These are phyloP conservation scores for Sporothrix pallida DNA, from an alignment of 2,329 filamentous ascomycete species.

Conservation along the genomic window DNA sequence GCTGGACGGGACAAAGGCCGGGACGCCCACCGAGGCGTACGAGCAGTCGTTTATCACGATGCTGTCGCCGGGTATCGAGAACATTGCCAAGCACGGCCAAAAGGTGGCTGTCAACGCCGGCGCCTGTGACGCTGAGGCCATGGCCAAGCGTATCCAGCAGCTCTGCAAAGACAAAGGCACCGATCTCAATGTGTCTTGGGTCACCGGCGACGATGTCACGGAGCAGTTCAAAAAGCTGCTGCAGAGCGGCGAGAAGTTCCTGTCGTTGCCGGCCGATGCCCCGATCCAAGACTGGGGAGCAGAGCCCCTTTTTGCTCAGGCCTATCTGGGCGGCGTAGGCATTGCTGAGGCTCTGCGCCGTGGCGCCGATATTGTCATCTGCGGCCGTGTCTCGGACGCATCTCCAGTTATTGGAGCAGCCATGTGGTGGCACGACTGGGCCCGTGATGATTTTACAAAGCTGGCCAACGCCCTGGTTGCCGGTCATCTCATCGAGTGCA, in stretches of 20 bases:
- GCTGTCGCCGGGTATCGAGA: not conserved
- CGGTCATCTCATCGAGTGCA: constrained; percentile 53
- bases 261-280: constrained; percentile 11
- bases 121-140: constrained; percentile 13
- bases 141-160: constrained; percentile 13
- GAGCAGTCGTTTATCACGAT: constrained; percentile 22
- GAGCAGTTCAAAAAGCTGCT: constrained; percentile 13
- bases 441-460: constrained; percentile 49
- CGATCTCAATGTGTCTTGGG: constrained; percentile 10
- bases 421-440: constrained; percentile 57
- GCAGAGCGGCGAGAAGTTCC: constrained; percentile 15
- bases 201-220: constrained; percentile 19
- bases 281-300: constrained; percentile 34
- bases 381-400: constrained; percentile 49
- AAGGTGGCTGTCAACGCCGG: constrained; percentile 25
- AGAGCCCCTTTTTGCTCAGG: constrained; percentile 39
- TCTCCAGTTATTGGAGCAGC: constrained; percentile 55
- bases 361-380: constrained; percentile 49
- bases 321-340: constrained; percentile 52
- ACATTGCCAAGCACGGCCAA: constrained; percentile 22
- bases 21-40: not conserved
- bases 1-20: constrained; percentile 3
- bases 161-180: constrained; percentile 23
- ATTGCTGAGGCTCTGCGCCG: constrained; percentile 46
- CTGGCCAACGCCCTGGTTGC: constrained; percentile 52